Conservation (phyloP, 306 rosid genomes). For the Quercus berberidifolia region DNA sequence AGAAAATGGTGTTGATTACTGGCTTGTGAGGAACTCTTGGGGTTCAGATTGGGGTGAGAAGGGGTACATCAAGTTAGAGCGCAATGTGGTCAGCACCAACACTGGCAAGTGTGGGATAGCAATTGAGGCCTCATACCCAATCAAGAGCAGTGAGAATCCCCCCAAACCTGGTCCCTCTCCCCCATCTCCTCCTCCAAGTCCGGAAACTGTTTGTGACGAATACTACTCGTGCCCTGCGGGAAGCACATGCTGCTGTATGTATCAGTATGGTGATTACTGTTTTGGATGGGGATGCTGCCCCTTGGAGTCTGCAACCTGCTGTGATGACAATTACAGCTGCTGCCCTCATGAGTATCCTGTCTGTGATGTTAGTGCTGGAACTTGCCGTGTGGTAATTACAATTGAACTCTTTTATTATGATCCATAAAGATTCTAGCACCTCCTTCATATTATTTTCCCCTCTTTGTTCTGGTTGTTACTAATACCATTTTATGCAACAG, state of each 20-base stretch:
- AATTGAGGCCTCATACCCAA: conserved; percentile 74
- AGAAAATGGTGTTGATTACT: conserved; percentile 57
- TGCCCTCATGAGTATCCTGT: conserved; percentile 82
- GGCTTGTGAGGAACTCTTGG: conserved; percentile 94
- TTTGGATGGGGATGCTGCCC: conserved; percentile 98
- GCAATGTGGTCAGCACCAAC: conserved; percentile 29
- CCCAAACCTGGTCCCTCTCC: conserved; percentile 79
- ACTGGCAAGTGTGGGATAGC: conserved; percentile 89
- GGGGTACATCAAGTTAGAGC: conserved; percentile 73
- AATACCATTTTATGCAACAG: conserved; percentile 35
- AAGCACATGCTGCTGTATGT: conserved; percentile 77
- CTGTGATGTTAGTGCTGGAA: conserved; percentile 53
- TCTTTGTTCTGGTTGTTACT: background rate
- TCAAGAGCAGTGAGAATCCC: conserved; percentile 70
- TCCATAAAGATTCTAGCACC: background rate
- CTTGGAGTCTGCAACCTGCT: conserved; percentile 75
- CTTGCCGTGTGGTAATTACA: conserved; percentile 61
- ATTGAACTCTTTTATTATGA: background rate
- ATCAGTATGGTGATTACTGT: conserved; percentile 50
- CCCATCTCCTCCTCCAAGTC: conserved; percentile 51
- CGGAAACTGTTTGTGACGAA: conserved; percentile 56
- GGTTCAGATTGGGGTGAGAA: conserved; percentile 75
- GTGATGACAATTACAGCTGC: conserved; percentile 70
- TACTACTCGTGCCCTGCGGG: conserved; percentile 63
- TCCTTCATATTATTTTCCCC: background rate